Percentiles rank a stretch among this genome's conserved stretches.
Conservation (phyloP, 192 early-diverging fungal species). For the Coemansia sp. region DNA sequence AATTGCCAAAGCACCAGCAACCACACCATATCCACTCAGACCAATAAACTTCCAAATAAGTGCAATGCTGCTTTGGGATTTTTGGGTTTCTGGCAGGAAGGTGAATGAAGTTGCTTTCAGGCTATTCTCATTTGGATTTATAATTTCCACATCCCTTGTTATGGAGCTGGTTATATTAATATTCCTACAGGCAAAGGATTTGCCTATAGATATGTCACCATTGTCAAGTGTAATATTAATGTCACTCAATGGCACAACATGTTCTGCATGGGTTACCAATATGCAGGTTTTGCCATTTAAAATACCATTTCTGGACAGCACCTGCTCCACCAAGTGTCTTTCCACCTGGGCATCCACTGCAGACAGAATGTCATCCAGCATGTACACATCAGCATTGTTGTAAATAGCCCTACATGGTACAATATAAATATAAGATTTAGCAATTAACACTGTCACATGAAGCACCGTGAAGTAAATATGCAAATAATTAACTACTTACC, state of each 20-base stretch:
- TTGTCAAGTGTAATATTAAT: neutral
- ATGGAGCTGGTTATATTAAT: too few species aligned
- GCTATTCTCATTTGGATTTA: neutral
- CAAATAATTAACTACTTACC: constrained; percentile 49
- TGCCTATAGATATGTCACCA: neutral
- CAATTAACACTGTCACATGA: neutral
- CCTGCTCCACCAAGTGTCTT: constrained; percentile 64
- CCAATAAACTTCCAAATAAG: neutral
- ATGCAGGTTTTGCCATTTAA: neutral
- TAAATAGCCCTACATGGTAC: constrained; percentile 43
- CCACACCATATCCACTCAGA: neutral
- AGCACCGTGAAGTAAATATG: neutral
- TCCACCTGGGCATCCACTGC: constrained; percentile 81
- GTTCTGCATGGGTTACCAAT: neutral
- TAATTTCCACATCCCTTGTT: too few species aligned
- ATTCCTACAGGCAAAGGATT: too few species aligned
- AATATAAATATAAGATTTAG: neutral
- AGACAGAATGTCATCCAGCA: constrained; percentile 82
- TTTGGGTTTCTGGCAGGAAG: too few species aligned
- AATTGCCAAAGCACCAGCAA: neutral
- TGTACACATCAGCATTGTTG: constrained; percentile 66
- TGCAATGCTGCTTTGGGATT: too few species aligned
- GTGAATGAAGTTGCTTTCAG: too few species aligned
- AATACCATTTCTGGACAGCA: constrained; percentile 59
- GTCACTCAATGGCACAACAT: neutral